A percentile compares a stretch with the other conserved stretches of the same genome.
Evolutionary conservation across 495 filamentous ascomycete species (phyloP).

Genomic region (Hyaloscypha finlandica): DNA sequence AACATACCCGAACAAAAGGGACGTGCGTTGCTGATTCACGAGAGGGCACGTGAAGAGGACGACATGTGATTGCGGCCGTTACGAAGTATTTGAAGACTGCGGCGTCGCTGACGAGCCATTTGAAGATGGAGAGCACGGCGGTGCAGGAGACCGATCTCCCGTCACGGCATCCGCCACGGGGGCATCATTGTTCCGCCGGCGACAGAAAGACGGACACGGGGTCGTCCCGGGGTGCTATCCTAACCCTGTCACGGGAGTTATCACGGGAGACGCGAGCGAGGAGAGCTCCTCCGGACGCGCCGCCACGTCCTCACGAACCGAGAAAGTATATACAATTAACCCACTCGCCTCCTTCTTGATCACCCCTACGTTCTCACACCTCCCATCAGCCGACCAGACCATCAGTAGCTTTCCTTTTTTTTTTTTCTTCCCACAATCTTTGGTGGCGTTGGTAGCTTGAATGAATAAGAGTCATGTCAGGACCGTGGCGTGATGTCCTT

Average conservation of each 20-base stretch:
- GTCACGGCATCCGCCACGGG: background rate
- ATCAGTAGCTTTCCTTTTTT: background rate
- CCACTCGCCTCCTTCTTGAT: too few relatives aligned
- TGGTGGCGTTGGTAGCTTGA: background rate
- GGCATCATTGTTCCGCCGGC: background rate
- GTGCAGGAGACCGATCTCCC: background rate
- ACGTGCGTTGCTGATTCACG: slow-evolving; percentile 13
- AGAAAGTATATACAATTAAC: too few relatives aligned
- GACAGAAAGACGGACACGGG: background rate
- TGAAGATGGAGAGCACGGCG: background rate
- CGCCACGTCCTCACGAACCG: too few relatives aligned
- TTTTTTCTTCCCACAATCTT: too few relatives aligned
- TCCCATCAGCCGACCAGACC: background rate
- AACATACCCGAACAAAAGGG: slow-evolving; percentile 27
- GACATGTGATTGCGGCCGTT: slow-evolving; percentile 22
- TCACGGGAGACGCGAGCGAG: too few relatives aligned
- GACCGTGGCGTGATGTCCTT: background rate
- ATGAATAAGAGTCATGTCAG: background rate
- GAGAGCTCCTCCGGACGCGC: too few relatives aligned
- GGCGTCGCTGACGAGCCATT: background rate
- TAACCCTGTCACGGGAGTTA: too few relatives aligned
- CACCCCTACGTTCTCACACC: too few relatives aligned
- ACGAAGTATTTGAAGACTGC: background rate
- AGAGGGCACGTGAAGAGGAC: slow-evolving; percentile 13
- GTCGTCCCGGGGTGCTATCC: too few relatives aligned